Conservation (phyloP, 495 filamentous ascomycete genomes). For the Melanomma pulvis-pyrius region DNA sequence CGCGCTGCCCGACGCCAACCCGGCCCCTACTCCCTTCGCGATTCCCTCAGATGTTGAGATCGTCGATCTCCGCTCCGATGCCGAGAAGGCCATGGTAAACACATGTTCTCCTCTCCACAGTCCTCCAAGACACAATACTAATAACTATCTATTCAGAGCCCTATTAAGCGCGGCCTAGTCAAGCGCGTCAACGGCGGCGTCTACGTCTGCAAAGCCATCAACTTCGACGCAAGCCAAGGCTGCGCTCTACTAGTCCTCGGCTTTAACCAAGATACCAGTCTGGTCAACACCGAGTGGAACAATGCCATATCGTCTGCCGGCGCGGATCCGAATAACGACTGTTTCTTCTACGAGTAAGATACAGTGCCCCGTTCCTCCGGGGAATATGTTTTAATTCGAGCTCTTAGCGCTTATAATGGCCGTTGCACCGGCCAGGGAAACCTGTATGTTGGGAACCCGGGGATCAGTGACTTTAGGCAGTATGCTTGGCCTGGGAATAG, state of each 20-base stretch:
- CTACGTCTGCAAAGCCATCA: conserved; percentile 9
- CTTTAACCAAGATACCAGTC: background rate
- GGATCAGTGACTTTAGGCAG: background rate
- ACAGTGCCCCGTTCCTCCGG: background rate
- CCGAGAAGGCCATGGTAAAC: background rate
- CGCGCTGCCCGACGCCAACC: background rate
- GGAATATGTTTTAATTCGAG: background rate
- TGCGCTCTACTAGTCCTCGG: background rate
- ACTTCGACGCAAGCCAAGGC: background rate
- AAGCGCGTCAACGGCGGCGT: conserved; percentile 5
- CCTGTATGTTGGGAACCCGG: background rate
- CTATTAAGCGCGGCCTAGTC: background rate
- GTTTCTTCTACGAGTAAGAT: conserved; percentile 3
- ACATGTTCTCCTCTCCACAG: background rate
- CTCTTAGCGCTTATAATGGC: background rate
- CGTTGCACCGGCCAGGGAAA: conserved; percentile 1
- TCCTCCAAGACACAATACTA: background rate
- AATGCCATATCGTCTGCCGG: conserved; percentile 5
- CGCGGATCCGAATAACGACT: background rate
- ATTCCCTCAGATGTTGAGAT: background rate
- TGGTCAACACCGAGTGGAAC: conserved; percentile 4
- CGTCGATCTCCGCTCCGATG: background rate
- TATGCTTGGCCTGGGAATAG: background rate
- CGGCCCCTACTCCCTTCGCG: background rate
- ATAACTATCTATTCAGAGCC: background rate